Evolutionary conservation across 2,329 filamentous ascomycete genomes (phyloP).

Genomic region (Neoarthrinium moseri): DNA sequence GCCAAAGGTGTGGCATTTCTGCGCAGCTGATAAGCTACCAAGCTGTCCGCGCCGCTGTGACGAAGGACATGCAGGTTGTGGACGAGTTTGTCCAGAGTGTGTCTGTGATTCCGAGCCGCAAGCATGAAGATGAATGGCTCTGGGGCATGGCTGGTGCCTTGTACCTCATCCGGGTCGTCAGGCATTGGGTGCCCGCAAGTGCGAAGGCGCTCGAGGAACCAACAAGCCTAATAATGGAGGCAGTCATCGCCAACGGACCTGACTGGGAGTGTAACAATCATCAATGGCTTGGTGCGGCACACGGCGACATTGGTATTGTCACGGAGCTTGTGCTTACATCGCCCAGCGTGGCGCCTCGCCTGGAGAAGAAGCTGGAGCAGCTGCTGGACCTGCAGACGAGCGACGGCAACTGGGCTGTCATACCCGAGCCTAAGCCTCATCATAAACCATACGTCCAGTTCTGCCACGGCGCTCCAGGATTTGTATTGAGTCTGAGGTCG

Average conservation of each 20-base stretch:
- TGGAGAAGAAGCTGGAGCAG: background rate
- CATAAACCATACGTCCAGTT: conserved; percentile 1
- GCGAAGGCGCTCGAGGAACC: background rate
- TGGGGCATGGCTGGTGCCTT: background rate
- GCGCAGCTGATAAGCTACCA: background rate
- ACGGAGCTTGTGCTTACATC: background rate
- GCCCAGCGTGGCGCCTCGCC: background rate
- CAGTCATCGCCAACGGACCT: background rate
- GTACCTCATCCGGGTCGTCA: background rate
- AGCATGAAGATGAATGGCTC: background rate
- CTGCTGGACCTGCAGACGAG: conserved; percentile 1
- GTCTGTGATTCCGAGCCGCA: background rate
- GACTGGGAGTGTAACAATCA: background rate
- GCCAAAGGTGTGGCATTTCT: background rate
- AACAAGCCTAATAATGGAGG: background rate
- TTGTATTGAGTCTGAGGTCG: background rate
- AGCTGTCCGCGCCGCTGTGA: background rate
- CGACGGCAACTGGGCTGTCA: conserved; percentile 4
- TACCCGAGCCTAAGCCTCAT: background rate
- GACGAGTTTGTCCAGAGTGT: background rate
- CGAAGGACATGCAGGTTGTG: background rate
- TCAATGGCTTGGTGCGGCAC: background rate
- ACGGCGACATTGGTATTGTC: conserved; percentile 3
- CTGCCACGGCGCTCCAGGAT: conserved; percentile 4
- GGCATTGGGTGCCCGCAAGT: background rate